Conservation (phyloP, 352 stramenopile genomes). For the Stephanocyclus meneghinianus region DNA sequence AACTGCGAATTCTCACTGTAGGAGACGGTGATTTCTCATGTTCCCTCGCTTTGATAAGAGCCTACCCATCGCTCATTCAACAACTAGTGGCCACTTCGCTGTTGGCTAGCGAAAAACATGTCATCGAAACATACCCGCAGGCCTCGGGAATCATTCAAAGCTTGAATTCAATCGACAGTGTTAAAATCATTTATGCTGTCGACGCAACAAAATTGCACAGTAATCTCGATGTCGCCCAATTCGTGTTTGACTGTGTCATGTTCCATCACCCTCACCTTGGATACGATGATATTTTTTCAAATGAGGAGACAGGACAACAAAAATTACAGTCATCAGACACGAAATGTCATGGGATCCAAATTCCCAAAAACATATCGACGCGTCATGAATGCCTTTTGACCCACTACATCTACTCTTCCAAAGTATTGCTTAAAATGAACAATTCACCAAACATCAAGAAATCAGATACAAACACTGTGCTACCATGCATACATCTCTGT, state of each 20-base stretch:
- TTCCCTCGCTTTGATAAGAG: slow-evolving; percentile 9
- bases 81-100: slow-evolving; percentile 2
- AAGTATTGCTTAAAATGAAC: neutral
- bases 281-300: neutral
- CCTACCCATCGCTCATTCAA: slow-evolving; percentile 9
- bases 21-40: slow-evolving; percentile 20
- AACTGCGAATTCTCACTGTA: slow-evolving; percentile 9
- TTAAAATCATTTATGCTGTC: slow-evolving; percentile 5
- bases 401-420: slow-evolving; percentile 10
- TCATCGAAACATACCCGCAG: neutral
- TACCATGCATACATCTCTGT: slow-evolving; percentile 11
- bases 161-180: neutral
- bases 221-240: neutral
- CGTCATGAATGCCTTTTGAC: slow-evolving; percentile 13
- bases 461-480: neutral
- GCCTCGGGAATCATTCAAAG: neutral
- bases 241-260: slow-evolving; percentile 16
- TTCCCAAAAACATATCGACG: neutral
- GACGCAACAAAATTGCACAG: slow-evolving; percentile 9
- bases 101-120: neutral
- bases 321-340: neutral
- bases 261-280: slow-evolving; percentile 24
- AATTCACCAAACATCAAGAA: neutral
- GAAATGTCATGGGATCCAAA: neutral
- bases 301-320: neutral